Evolutionary conservation across 176 grass and related monocot genomes (phyloP).

Genomic region (sorghum (Sorghum bicolor)): DNA sequence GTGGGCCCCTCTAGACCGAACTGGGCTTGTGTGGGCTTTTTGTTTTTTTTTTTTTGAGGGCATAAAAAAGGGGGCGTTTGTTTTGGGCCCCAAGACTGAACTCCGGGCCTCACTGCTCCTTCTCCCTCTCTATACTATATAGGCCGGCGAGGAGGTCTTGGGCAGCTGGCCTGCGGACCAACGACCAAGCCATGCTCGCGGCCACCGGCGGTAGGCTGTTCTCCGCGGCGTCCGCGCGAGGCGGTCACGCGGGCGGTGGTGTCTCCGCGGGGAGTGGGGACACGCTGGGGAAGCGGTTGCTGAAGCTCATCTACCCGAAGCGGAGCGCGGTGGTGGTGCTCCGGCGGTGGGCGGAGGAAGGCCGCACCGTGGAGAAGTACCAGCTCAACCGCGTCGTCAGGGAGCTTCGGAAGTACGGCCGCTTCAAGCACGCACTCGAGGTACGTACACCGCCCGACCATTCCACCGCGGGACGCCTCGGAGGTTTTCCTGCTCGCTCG

Average conservation of each 20-base stretch:
- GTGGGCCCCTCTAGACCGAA: background rate
- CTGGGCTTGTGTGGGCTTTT: background rate
- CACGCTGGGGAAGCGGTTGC: constrained; percentile 56
- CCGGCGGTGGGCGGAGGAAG: constrained; percentile 65
- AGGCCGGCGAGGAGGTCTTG: background rate
- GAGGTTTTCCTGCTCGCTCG: background rate
- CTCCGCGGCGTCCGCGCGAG: background rate
- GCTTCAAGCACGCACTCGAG: constrained; percentile 88
- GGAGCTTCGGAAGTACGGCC: constrained; percentile 74
- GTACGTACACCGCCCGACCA: background rate
- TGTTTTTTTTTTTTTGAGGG: too few relatives aligned
- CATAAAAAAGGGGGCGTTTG: background rate
- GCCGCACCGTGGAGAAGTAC: constrained; percentile 72
- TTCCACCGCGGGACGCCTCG: background rate
- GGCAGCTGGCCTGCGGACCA: background rate
- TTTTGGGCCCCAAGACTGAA: background rate
- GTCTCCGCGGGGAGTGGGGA: constrained; percentile 5
- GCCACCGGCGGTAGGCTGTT: constrained; percentile 22
- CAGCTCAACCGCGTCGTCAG: constrained; percentile 83
- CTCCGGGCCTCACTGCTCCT: background rate
- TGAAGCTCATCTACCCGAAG: constrained; percentile 64
- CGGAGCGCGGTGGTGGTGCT: constrained; percentile 72
- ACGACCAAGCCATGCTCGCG: constrained; percentile 36
- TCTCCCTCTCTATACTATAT: too few relatives aligned
- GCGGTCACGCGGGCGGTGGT: background rate